phyloP scores from a whole-genome alignment of 208 protist genomes.

The Wallacemonas sp. region DNA sequence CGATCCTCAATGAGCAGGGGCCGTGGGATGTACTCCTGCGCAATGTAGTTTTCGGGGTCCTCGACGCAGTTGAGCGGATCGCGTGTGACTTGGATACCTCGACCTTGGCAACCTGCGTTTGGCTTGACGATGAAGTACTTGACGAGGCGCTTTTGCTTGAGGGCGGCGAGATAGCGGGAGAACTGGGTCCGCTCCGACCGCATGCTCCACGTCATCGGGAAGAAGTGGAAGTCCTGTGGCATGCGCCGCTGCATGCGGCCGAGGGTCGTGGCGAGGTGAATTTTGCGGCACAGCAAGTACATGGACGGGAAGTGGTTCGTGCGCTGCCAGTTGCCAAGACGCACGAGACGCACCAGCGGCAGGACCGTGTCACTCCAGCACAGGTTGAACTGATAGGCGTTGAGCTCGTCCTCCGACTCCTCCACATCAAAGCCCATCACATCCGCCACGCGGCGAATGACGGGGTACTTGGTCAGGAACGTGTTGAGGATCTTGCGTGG shows the following conservation, averaged over 20 bases:
- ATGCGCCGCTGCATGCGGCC: constrained; percentile 76
- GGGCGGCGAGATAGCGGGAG: constrained; percentile 51
- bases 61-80: constrained; percentile 77
- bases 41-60: constrained; percentile 89
- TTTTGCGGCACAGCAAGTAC: constrained; percentile 93
- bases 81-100: constrained; percentile 92
- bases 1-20: constrained; percentile 93
- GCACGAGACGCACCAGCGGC: constrained; percentile 84
- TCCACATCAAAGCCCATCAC: constrained; percentile 75
- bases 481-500: constrained; percentile 69
- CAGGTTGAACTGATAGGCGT: constrained; percentile 92
- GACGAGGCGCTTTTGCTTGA: constrained; percentile 48
- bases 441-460: constrained; percentile 73
- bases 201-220: constrained; percentile 90
- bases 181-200: constrained; percentile 79
- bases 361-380: constrained; percentile 94
- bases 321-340: constrained; percentile 91
- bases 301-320: constrained; percentile 97
- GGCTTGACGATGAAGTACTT: constrained; percentile 96
- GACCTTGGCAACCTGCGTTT: constrained; percentile 91
- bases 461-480: constrained; percentile 80
- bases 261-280: constrained; percentile 91
- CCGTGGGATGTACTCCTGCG: constrained; percentile 92
- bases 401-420: constrained; percentile 78
- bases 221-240: constrained; percentile 90